Conservation (phyloP, 805 yeast genomes). For the Suhomyces prunicola region DNA sequence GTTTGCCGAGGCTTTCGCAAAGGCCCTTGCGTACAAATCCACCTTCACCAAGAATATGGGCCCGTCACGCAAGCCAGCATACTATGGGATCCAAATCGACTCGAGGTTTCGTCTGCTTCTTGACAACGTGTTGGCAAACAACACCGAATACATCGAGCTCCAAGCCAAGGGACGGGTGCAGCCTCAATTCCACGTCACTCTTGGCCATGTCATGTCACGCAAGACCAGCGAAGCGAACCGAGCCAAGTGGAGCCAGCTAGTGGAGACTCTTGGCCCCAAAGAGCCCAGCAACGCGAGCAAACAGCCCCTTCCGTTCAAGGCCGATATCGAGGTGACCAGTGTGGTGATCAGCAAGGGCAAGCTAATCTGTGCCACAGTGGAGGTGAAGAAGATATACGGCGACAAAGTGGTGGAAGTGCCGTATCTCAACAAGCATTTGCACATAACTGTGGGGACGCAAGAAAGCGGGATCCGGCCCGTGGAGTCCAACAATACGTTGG, state of each 20-base stretch:
- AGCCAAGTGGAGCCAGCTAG: conserved; percentile 20
- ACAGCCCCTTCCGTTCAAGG: conserved; percentile 16
- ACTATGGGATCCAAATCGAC: conserved; percentile 43
- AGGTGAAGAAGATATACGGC: conserved; percentile 16
- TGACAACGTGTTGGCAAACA: neutral
- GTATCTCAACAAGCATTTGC: conserved; percentile 41
- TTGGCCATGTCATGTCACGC: conserved; percentile 43
- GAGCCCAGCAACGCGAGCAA: neutral
- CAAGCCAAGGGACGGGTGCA: conserved; percentile 41
- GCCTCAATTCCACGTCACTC: conserved; percentile 61
- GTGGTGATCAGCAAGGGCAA: conserved; percentile 48
- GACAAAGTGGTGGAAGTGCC: conserved; percentile 20
- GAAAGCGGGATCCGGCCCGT: conserved; percentile 44
- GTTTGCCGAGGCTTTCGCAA: conserved; percentile 45
- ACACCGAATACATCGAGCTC: conserved; percentile 19
- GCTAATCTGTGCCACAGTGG: conserved; percentile 55
- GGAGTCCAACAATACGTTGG: conserved; percentile 43
- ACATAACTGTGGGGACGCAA: conserved; percentile 71
- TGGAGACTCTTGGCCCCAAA: conserved; percentile 6
- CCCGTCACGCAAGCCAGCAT: conserved; percentile 29
- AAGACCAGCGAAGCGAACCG: conserved; percentile 10
- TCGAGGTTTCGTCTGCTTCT: neutral
- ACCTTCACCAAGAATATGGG: conserved; percentile 36
- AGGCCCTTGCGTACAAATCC: conserved; percentile 57
- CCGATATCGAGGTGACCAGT: conserved; percentile 40